Percentiles rank a stretch among this genome's conserved stretches.
Evolutionary conservation across 2,329 filamentous ascomycete genomes (phyloP).

Genomic region (Diaporthe sp.): DNA sequence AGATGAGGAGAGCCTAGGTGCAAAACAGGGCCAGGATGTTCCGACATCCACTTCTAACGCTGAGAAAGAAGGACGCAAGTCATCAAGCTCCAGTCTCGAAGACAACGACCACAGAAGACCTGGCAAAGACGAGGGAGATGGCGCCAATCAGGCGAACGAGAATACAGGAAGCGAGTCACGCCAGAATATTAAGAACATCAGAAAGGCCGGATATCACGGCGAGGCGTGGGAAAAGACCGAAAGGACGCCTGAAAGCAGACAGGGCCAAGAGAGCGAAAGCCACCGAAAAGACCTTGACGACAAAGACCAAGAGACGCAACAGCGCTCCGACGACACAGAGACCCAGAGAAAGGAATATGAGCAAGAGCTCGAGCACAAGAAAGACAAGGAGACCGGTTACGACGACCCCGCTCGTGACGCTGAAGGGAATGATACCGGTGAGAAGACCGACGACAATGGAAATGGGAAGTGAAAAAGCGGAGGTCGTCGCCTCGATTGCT

Average conservation of each 20-base stretch:
- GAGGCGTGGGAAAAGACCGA: background rate
- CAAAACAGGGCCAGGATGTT: background rate
- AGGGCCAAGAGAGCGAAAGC: background rate
- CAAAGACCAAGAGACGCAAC: background rate
- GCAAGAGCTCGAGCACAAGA: background rate
- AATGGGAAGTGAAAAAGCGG: background rate
- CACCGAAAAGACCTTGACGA: background rate
- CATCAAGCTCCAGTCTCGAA: background rate
- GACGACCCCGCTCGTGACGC: background rate
- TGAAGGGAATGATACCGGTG: background rate
- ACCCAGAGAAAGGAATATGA: background rate
- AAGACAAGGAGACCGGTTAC: slow-evolving; percentile 4
- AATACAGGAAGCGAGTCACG: background rate
- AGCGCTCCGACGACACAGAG: background rate
- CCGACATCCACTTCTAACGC: background rate
- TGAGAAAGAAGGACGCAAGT: background rate
- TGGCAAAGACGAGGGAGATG: background rate
- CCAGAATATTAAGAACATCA: background rate
- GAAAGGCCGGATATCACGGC: background rate
- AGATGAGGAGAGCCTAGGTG: slow-evolving; percentile 14
- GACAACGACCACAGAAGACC: background rate
- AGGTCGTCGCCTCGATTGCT: background rate
- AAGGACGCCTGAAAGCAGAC: background rate
- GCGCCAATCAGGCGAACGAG: background rate
- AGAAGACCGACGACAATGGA: background rate